These are phyloP conservation scores for Alternaria consortialis DNA, from an alignment of 2,329 filamentous ascomycete genomes.

Conservation along the genomic window DNA sequence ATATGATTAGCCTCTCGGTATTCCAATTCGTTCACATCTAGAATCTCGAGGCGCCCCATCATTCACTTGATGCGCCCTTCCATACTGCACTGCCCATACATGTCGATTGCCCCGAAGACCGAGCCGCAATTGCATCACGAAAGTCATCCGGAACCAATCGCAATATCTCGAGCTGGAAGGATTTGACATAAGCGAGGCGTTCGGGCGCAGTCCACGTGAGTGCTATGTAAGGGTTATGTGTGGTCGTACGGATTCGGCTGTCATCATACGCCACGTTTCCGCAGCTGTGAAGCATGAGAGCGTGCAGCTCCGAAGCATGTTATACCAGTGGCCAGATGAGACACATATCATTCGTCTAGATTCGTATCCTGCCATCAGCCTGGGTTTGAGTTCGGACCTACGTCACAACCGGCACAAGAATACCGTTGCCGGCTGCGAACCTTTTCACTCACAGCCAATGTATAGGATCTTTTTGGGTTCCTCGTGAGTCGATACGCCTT, in stretches of 20 bases:
- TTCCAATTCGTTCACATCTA: neutral
- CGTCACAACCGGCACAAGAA: neutral
- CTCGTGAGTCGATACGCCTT: neutral
- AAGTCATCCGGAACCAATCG: neutral
- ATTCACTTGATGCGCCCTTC: neutral
- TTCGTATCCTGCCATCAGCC: neutral
- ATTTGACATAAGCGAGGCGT: conserved; percentile 11
- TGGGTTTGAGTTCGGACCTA: neutral
- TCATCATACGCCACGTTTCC: conserved; percentile 9
- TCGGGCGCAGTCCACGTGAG: conserved; percentile 15
- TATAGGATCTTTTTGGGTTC: neutral
- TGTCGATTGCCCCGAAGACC: neutral
- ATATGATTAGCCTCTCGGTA: neutral
- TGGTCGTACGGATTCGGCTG: conserved; percentile 9
- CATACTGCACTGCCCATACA: conserved; percentile 10
- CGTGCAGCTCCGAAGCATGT: neutral
- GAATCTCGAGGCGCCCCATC: neutral
- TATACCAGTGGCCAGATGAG: neutral
- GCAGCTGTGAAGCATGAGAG: neutral
- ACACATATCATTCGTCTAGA: neutral
- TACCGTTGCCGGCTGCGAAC: neutral
- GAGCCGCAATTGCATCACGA: neutral
- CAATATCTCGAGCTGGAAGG: neutral
- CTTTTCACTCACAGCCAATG: neutral
- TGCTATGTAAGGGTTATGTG: conserved; percentile 6